Conservation (phyloP, 2,329 filamentous ascomycete genomes). For the Diaporthe helianthi region DNA sequence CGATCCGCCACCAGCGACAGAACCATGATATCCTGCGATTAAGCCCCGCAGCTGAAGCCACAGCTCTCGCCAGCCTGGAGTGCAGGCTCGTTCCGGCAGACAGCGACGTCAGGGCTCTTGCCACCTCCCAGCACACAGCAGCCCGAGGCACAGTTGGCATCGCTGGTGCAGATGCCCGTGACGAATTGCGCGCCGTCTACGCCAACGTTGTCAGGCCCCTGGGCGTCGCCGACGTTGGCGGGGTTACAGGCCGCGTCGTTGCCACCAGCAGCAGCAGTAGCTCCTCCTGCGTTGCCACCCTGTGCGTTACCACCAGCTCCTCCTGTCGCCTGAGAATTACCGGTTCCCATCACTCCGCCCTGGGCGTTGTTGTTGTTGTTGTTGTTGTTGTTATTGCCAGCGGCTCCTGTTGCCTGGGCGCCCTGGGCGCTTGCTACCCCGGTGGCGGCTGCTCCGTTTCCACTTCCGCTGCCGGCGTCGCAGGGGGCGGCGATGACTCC, state of each 20-base stretch:
- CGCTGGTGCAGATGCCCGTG: constrained; percentile 16
- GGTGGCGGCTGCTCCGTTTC: neutral
- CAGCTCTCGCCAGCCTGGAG: neutral
- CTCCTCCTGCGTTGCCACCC: neutral
- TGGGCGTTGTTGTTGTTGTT: too few relatives aligned
- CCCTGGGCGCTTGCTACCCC: neutral
- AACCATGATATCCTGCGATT: neutral
- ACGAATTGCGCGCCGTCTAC: constrained; percentile 24
- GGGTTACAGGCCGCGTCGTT: neutral
- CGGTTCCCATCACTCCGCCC: neutral
- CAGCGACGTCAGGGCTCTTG: neutral
- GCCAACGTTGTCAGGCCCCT: neutral
- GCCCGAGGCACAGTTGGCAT: constrained; percentile 19
- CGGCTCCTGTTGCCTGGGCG: neutral
- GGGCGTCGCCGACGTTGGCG: neutral
- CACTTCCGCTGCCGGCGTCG: neutral
- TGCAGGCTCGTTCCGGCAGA: constrained; percentile 21
- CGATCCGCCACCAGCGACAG: rapidly evolving
- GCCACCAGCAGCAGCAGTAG: neutral
- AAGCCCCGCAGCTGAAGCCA: neutral
- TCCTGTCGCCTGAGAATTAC: neutral
- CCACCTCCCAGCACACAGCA: constrained; percentile 9
- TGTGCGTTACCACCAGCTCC: neutral
- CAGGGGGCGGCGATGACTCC: constrained; percentile 15
- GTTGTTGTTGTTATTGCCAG: too few relatives aligned